Percentiles rank a stretch among this genome's conserved stretches.
Conservation (phyloP, 83 land plant genomes). For the Diphasiastrum complanatum region DNA sequence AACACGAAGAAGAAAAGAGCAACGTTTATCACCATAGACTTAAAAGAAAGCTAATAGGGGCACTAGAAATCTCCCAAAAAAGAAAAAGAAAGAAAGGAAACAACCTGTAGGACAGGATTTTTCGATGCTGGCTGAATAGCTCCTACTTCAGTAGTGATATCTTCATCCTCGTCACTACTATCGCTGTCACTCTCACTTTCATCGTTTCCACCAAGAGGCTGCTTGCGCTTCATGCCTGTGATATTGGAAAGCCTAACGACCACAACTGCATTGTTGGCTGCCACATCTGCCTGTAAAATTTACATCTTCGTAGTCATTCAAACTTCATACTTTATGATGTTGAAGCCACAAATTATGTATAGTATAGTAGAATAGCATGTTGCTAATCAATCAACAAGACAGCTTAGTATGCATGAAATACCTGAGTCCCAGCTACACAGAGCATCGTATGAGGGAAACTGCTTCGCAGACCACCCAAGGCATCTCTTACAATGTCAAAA, state of each 20-base stretch:
- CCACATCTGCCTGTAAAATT: slow-evolving; percentile 80
- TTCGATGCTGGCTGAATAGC: slow-evolving; percentile 27
- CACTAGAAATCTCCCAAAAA: neutral
- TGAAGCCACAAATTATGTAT: too few relatives aligned
- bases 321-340: too few relatives aligned
- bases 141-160: slow-evolving; percentile 19
- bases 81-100: neutral
- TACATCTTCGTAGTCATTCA: too few relatives aligned
- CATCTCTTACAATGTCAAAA: slow-evolving; percentile 80
- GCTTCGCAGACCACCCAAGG: slow-evolving; percentile 57
- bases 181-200: slow-evolving; percentile 49
- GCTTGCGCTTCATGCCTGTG: slow-evolving; percentile 62
- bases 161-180: slow-evolving; percentile 60
- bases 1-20: too few relatives aligned
- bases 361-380: too few relatives aligned
- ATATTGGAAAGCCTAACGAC: slow-evolving; percentile 63
- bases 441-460: slow-evolving; percentile 82
- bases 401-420: too few relatives aligned
- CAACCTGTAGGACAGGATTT: slow-evolving; percentile 57
- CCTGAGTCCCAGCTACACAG: slow-evolving; percentile 92
- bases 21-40: too few relatives aligned
- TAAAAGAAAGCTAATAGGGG: too few relatives aligned
- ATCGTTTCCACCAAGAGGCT: slow-evolving; percentile 37
- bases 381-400: too few relatives aligned
- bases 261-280: slow-evolving; percentile 68